Evolutionary conservation across 495 filamentous ascomycete species (phyloP).

Genomic region (Penicillium ucsense): DNA sequence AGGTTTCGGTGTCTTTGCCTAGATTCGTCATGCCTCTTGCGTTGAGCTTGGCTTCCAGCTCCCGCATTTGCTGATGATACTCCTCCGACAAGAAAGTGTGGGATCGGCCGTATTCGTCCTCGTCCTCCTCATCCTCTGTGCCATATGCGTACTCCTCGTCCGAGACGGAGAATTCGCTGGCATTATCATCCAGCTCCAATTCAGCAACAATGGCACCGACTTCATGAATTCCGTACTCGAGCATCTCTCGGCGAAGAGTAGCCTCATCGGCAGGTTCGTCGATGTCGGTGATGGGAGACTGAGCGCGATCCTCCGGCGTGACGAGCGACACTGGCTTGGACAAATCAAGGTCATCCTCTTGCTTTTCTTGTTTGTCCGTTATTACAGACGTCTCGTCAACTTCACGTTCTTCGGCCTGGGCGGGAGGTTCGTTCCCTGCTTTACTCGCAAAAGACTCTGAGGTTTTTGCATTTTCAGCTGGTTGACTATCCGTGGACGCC

Average conservation of each 20-base stretch:
- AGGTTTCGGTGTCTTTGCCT: slow-evolving; percentile 32
- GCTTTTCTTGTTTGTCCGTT: not conserved
- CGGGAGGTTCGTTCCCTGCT: too few relatives aligned
- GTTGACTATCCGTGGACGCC: not conserved
- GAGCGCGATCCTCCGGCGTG: slow-evolving; percentile 14
- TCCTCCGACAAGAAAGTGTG: slow-evolving; percentile 54
- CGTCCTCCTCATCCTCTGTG: slow-evolving; percentile 45
- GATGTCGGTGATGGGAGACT: slow-evolving; percentile 26
- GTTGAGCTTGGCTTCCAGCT: slow-evolving; percentile 66
- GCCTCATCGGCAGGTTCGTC: slow-evolving; percentile 75
- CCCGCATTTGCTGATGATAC: slow-evolving; percentile 69
- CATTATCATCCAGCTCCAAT: slow-evolving; percentile 70
- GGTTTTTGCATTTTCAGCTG: not conserved
- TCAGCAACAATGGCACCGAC: slow-evolving; percentile 90
- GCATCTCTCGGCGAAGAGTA: slow-evolving; percentile 76
- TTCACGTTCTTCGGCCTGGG: too few relatives aligned
- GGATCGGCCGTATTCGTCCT: slow-evolving; percentile 61
- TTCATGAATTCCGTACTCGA: slow-evolving; percentile 77
- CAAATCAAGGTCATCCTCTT: slow-evolving; percentile 6
- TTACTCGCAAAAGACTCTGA: not conserved
- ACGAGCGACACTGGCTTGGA: slow-evolving; percentile 13
- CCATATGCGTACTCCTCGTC: slow-evolving; percentile 42
- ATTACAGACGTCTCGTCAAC: too few relatives aligned
- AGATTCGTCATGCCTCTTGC: slow-evolving; percentile 44
- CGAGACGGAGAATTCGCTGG: slow-evolving; percentile 45